Evolutionary conservation across 495 filamentous ascomycete species (phyloP), one percentile per base, ranked within the genome.

Genomic region (Saxophila tyrrhenica): DNA sequence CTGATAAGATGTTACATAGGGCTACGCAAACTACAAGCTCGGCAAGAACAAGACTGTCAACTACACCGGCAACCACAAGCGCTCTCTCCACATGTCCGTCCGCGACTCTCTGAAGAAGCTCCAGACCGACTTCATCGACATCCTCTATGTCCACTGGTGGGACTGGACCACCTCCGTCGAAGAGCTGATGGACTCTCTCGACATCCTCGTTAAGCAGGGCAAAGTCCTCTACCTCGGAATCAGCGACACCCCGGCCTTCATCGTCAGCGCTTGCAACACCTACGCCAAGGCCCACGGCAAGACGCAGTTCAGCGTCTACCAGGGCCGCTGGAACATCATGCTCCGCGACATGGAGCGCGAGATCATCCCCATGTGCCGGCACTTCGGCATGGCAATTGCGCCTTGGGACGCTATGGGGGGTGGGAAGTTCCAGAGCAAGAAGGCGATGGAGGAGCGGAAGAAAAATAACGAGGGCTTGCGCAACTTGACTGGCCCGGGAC

Each of bases 51-150:
- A 55, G 41, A 60, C 19, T 21, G 55, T 60, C 17, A 85, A 84
- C 57, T 70, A 64, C 63, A 64, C 64, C n/a, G 80, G 81, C 7
- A 84, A 83, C 64, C 68, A 71, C 51, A 59, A 70, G 29, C 75
- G 77, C 51, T 75, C 68, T 57, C 53, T 86, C 57, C 72, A 73
- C 46, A 29, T 81, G 21, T 76, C 73, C n/a, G 60, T 87, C 32
- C 67, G 75, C 1, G 74, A 72, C 13, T 75, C 70, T 10, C 62
- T 86, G 44, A 69, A 70, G 61, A 84, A 83, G 59, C 72, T 86
- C 22, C 75, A 75, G 53, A 87, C 83, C 0, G 73, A 74, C 52
- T 86, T 74, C 52, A 76, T 86, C 60, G 84, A 86, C 58, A 64
- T 85, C 22, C 55, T 69, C 16, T 71, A 71, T 45, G 47, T 71